Percentiles rank a stretch among this genome's conserved stretches.
These are phyloP conservation scores for Lophiotrema nucula DNA, from an alignment of 495 filamentous ascomycete genomes.

Conservation along the genomic window DNA sequence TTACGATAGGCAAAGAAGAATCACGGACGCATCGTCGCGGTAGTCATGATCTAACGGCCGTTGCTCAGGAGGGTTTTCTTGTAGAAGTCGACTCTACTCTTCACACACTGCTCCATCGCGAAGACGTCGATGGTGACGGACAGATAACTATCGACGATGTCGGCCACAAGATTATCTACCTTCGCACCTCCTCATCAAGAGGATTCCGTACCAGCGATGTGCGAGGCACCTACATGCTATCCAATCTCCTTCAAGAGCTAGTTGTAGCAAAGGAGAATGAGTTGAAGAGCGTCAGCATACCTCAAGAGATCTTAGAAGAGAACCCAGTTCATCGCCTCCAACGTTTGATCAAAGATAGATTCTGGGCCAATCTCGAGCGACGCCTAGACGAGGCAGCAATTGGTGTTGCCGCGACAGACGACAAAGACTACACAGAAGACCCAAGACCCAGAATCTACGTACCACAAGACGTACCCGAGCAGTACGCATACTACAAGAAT, in stretches of 20 bases:
- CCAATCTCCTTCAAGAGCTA: conserved; percentile 90
- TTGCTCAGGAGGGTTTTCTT: no score
- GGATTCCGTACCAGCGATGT: conserved; percentile 81
- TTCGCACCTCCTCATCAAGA: conserved; percentile 81
- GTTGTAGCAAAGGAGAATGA: conserved; percentile 84
- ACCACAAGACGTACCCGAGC: conserved; percentile 77
- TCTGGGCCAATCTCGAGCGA: conserved; percentile 86
- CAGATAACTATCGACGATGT: conserved; percentile 98
- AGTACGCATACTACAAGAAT: conserved; percentile 79
- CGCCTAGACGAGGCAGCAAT: conserved; percentile 87
- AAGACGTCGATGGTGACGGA: conserved; percentile 87
- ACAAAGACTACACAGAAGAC: conserved; percentile 87
- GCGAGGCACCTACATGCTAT: conserved; percentile 92
- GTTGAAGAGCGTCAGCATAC: conserved; percentile 77
- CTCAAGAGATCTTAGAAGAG: conserved; percentile 83
- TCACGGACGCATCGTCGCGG: no score
- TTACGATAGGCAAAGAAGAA: no score
- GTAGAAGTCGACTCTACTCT: conserved; percentile 76
- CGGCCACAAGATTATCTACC: no score
- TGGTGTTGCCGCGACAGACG: conserved; percentile 75
- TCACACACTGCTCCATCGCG: conserved; percentile 65
- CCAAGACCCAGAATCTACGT: conserved; percentile 88
- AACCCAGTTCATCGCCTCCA: conserved; percentile 85
- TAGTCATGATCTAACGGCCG: no score
- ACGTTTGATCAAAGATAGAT: conserved; percentile 79